Evolutionary conservation across 179 eudicot species (phyloP).

Genomic region (Silene vulgaris): DNA sequence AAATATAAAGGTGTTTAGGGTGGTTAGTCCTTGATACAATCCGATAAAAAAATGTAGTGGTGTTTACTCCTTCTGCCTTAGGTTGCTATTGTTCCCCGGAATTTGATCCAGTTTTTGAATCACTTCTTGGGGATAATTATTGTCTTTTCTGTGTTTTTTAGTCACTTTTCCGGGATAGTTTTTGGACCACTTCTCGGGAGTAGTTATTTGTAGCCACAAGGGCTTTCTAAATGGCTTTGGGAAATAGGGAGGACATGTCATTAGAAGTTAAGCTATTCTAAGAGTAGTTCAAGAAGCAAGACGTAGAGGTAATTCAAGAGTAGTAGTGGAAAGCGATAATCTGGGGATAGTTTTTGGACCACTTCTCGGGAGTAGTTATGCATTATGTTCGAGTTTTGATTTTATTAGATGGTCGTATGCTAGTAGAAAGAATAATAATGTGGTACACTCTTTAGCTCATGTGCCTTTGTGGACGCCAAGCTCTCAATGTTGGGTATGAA

Average conservation of each 20-base stretch:
- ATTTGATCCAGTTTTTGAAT: conserved; percentile 4
- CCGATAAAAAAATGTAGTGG: neutral
- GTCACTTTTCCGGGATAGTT: neutral
- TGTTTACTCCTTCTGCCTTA: neutral
- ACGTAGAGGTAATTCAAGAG: too few relatives aligned
- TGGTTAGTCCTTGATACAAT: neutral
- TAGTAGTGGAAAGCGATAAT: too few relatives aligned
- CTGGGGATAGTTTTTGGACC: neutral
- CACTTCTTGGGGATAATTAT: neutral
- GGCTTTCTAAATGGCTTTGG: neutral
- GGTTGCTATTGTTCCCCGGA: neutral
- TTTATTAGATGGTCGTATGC: too few relatives aligned
- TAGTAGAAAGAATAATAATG: too few relatives aligned
- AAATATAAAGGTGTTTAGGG: neutral
- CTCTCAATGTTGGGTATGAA: too few relatives aligned
- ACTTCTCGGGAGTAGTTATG: neutral
- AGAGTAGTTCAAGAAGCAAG: too few relatives aligned
- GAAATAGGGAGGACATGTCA: neutral
- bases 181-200: neutral
- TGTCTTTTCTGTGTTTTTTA: neutral
- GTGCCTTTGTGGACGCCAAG: too few relatives aligned
- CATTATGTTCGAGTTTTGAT: too few relatives aligned
- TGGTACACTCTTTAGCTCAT: too few relatives aligned
- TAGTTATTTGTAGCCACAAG: neutral
- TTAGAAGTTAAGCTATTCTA: neutral